Evolutionary conservation across 139 green algal species (phyloP).

Genomic region (Nannochloris sp.): DNA sequence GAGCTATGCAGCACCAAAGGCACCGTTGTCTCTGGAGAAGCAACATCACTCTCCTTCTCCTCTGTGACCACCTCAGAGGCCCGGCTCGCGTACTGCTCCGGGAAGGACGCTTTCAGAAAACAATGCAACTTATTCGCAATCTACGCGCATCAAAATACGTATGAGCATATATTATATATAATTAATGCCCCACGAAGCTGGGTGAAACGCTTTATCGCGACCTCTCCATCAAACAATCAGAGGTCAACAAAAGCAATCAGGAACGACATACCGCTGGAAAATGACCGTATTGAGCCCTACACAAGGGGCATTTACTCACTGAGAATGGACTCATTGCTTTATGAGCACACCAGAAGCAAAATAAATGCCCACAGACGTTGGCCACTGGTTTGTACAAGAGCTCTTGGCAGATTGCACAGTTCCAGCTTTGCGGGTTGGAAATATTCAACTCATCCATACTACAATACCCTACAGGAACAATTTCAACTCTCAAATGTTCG

Average conservation of each 20-base stretch:
- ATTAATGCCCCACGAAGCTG: background rate
- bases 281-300: slow-evolving; percentile 22
- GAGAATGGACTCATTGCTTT: slow-evolving; percentile 30
- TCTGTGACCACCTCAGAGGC: slow-evolving; percentile 23
- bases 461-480: no score
- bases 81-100: slow-evolving; percentile 14
- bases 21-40: slow-evolving; percentile 8
- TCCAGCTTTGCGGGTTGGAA: slow-evolving; percentile 19
- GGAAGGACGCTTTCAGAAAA: slow-evolving; percentile 26
- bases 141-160: background rate
- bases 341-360: slow-evolving; percentile 66
- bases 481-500: no score
- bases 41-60: slow-evolving; percentile 11
- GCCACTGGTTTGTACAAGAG: slow-evolving; percentile 65
- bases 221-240: slow-evolving; percentile 1
- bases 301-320: slow-evolving; percentile 26
- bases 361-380: slow-evolving; percentile 59
- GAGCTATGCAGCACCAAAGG: background rate
- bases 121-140: slow-evolving; percentile 27
- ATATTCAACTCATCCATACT: slow-evolving; percentile 7
- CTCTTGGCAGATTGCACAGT: slow-evolving; percentile 71
- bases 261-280: slow-evolving; percentile 25
- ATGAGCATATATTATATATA: background rate
- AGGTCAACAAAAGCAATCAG: background rate
- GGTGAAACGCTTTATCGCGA: background rate